Base-by-base conservation (phyloP, 2,329 filamentous ascomycete species). In the Aspergillus tanneri region DNA sequence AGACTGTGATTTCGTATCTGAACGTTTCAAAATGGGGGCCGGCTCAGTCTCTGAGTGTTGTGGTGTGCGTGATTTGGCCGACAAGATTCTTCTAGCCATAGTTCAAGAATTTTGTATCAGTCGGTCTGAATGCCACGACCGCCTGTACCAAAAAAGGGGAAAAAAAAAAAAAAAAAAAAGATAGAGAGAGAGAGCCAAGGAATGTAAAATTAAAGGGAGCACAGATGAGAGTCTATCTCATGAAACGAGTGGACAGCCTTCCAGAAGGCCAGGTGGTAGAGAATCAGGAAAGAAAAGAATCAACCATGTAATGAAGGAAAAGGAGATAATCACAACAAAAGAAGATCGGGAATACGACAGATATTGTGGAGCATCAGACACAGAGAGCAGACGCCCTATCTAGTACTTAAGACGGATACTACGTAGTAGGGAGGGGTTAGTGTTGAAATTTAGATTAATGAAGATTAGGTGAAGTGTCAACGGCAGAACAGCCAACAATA, bases 221-320 rank as follows among this genome's bases (percentile, higher is more conserved):
- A 43, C 35, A 46, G 19, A 47, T 42, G 44, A 59, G 49, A 55
- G 40, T 46, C 25, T 45, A 50, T 48, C 49, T 47, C 47, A 47
- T 42, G 14, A 61, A 69, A 66, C 22, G 67, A 69, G 63, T 54
- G 64, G 62, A 69, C 60, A 53, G 63, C 65, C 65, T 72, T 69
- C 69, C 68, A 65, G 68, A 71, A 68, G 65, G 57, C 67, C 57
- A 54, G 23, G 42, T 42, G 28, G 54, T 48, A 38, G 47, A 39
- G 34, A 49, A 42, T 38, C 43, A 52, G 46, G 49, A 51, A 44
- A 48, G 57, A 58, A 59, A 59, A 63, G 52, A 52, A 34, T 35
- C 42, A 35, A 50, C 28, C 30, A 49, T 43, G 32, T 34, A 43
- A n/a, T n/a, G 18, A 40, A 49, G 39, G 37, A 51, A 49, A 50